Percentiles rank a stretch among this genome's conserved stretches.
phyloP scores from a whole-genome alignment of 495 filamentous ascomycete species.

The Hyaloscypha hepaticicola region DNA sequence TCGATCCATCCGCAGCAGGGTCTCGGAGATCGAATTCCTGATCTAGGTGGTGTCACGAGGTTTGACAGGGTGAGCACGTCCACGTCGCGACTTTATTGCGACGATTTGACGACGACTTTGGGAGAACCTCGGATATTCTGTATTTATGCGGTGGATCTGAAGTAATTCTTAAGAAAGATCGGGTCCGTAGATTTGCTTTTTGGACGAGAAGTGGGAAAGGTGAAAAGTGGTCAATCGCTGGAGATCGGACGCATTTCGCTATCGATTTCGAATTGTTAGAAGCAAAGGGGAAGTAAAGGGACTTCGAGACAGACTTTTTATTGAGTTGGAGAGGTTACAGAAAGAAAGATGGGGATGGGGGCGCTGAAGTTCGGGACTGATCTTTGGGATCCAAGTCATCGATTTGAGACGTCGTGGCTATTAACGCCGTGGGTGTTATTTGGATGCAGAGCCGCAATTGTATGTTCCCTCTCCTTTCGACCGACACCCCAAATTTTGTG shows the following conservation, averaged over 20 bases:
- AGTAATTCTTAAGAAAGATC: background rate
- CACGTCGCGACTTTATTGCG: background rate
- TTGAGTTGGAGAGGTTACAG: background rate
- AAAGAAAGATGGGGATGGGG: slow-evolving; percentile 12
- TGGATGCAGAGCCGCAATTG: slow-evolving; percentile 55
- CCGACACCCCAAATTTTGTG: background rate
- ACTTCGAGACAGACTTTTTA: background rate
- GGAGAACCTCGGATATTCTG: background rate
- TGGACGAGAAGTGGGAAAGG: background rate
- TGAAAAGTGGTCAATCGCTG: background rate
- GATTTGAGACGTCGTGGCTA: slow-evolving; percentile 75
- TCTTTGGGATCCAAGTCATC: slow-evolving; percentile 57
- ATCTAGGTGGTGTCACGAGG: background rate
- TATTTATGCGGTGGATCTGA: background rate
- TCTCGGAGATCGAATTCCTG: background rate
- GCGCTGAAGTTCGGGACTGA: slow-evolving; percentile 43
- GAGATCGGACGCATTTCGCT: background rate
- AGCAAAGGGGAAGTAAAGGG: background rate
- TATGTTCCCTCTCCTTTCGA: slow-evolving; percentile 28
- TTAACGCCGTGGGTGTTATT: slow-evolving; percentile 63
- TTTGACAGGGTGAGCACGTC: background rate
- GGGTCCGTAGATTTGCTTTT: background rate
- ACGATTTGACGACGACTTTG: background rate
- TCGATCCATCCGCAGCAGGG: no score
- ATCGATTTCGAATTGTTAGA: background rate